Conservation (phyloP, 257 asterid species). For the Petrea volubilis region DNA sequence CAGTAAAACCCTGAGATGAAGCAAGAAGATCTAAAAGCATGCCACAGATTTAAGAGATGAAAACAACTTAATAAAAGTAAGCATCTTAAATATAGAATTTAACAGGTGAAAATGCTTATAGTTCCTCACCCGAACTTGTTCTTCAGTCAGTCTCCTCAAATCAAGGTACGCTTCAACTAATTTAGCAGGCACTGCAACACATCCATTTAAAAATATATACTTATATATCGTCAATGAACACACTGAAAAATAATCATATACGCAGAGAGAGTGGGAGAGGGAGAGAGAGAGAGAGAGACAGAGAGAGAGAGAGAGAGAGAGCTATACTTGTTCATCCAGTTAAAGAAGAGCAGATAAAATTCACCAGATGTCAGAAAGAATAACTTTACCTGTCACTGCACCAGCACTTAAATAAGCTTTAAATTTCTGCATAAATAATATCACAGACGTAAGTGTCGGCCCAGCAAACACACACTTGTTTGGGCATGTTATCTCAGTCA, state of each 20-base stretch:
- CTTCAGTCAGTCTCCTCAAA: slow-evolving; percentile 71
- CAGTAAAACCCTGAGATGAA: slow-evolving; percentile 65
- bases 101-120: slow-evolving; percentile 21
- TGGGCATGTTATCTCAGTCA: background rate
- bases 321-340: slow-evolving; percentile 1
- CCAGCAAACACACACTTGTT: slow-evolving; percentile 8
- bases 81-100: background rate
- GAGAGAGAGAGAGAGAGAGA: background rate
- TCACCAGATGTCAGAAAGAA: background rate
- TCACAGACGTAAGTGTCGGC: background rate
- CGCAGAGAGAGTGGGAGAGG: background rate
- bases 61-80: background rate
- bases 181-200: slow-evolving; percentile 71
- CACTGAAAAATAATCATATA: background rate
- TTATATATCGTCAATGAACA: too few species aligned
- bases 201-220: background rate
- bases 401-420: slow-evolving; percentile 46
- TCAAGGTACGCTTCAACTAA: slow-evolving; percentile 71
- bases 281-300: too few species aligned
- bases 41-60: background rate
- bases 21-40: slow-evolving; percentile 5
- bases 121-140: slow-evolving; percentile 72
- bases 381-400: slow-evolving; percentile 66
- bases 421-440: slow-evolving; percentile 58
- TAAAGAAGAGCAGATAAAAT: background rate